Evolutionary conservation across 176 grass and related monocot genomes (phyloP).

Genomic region (Cenchrus americanus): DNA sequence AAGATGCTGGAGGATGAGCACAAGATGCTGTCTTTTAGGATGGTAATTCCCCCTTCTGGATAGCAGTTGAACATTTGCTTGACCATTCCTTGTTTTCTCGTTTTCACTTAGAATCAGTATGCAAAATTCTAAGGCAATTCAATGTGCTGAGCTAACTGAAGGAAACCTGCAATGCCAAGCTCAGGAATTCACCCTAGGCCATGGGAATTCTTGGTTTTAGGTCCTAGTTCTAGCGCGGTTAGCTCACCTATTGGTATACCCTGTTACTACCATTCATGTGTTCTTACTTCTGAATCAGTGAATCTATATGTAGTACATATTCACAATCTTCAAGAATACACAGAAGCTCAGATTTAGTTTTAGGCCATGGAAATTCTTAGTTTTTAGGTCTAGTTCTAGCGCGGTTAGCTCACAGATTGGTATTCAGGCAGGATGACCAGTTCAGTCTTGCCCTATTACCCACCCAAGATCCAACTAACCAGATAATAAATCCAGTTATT

Average conservation of each 20-base stretch:
- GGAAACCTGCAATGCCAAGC: neutral
- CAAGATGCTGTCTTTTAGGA: conserved; percentile 61
- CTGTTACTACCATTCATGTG: neutral
- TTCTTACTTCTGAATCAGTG: neutral
- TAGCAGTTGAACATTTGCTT: conserved; percentile 25
- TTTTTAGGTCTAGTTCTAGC: neutral
- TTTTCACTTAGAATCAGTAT: neutral
- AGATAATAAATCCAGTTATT: no score
- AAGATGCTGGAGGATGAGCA: conserved; percentile 83
- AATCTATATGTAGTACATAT: neutral
- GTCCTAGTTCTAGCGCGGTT: neutral
- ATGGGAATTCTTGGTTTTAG: neutral
- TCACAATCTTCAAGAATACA: no score
- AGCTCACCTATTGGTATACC: neutral
- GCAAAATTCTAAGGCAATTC: neutral
- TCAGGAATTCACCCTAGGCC: neutral
- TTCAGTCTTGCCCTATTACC: no score
- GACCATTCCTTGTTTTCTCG: conserved; percentile 1
- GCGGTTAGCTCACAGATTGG: neutral
- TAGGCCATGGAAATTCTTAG: neutral
- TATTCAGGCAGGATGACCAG: neutral
- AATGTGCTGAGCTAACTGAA: neutral
- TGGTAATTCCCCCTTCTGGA: conserved; percentile 56
- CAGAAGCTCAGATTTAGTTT: neutral
- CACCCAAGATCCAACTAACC: conserved; percentile 3